phyloP scores from a whole-genome alignment of 1,284 basidiomycete species.

The Phlebopus sp. region DNA sequence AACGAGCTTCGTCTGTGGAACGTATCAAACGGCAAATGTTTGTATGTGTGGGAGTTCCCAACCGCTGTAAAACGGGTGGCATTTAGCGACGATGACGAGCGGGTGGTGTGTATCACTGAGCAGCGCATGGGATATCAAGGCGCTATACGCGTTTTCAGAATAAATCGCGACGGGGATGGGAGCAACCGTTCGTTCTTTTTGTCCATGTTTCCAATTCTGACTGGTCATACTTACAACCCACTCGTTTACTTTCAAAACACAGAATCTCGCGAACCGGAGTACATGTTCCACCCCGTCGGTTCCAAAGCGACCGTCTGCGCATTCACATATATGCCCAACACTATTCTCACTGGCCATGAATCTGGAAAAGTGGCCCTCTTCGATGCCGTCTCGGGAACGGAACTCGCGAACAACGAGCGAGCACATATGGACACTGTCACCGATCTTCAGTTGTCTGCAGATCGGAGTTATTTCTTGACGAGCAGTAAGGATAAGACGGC shows the following conservation, averaged over 20 bases:
- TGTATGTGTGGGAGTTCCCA: conserved; percentile 95
- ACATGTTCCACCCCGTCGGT: conserved; percentile 86
- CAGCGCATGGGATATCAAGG: conserved; percentile 92
- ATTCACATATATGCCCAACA: conserved; percentile 77
- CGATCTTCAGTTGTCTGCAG: conserved; percentile 89
- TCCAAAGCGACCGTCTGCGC: conserved; percentile 95
- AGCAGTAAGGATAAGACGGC: conserved; percentile 97
- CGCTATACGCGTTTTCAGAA: conserved; percentile 85
- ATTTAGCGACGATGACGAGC: conserved; percentile 84
- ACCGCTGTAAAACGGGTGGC: conserved; percentile 96
- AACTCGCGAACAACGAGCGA: conserved; percentile 77
- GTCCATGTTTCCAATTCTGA: background rate
- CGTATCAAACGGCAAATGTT: conserved; percentile 86
- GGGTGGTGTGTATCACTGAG: conserved; percentile 92
- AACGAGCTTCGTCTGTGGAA: conserved; percentile 93
- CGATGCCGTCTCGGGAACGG: conserved; percentile 86
- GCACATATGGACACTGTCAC: conserved; percentile 85
- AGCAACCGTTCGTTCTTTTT: conserved; percentile 53
- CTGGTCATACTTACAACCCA: background rate
- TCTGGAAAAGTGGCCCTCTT: conserved; percentile 92
- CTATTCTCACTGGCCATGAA: conserved; percentile 93
- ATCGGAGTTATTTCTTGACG: conserved; percentile 94
- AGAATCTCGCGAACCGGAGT: conserved; percentile 71
- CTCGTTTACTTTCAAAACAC: conserved; percentile 29
- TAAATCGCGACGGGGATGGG: conserved; percentile 80